phyloP scores from a whole-genome alignment of 1,284 basidiomycete species.

The Malassezia japonica region DNA sequence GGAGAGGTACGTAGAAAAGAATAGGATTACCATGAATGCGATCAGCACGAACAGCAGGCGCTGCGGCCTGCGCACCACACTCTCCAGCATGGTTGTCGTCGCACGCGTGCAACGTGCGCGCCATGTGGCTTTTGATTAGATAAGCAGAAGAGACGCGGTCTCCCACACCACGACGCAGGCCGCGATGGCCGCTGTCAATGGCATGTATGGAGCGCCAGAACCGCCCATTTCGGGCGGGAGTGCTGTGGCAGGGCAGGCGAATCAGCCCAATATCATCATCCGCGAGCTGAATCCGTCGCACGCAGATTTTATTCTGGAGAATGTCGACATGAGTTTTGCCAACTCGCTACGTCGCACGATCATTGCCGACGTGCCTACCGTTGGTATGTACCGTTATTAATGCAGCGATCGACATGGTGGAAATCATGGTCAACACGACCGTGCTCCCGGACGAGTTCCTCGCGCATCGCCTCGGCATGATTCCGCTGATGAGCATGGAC shows the following conservation, averaged over 20 bases:
- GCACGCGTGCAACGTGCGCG: neutral
- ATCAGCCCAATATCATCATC: conserved; percentile 30
- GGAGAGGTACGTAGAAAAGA: conserved; percentile 11
- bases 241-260: neutral
- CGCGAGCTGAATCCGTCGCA: conserved; percentile 32
- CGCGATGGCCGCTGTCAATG: conserved; percentile 14
- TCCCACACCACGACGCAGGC: conserved; percentile 7
- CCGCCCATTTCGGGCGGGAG: neutral
- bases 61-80: conserved; percentile 14
- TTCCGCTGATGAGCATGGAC: conserved; percentile 67
- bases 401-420: conserved; percentile 84
- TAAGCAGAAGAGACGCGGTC: too few species aligned
- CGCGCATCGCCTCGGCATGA: conserved; percentile 86
- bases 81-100: conserved; percentile 10
- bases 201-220: conserved; percentile 7
- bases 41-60: conserved; percentile 10
- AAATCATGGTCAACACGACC: conserved; percentile 80
- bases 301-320: conserved; percentile 42
- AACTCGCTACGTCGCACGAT: conserved; percentile 43
- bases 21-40: conserved; percentile 8
- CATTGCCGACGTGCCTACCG: conserved; percentile 46
- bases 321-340: conserved; percentile 44
- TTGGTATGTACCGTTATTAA: conserved; percentile 17
- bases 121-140: neutral
- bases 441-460: conserved; percentile 96